These are phyloP conservation scores for Saturnispora dispora DNA, from an alignment of 805 yeast species.

Conservation along the genomic window DNA sequence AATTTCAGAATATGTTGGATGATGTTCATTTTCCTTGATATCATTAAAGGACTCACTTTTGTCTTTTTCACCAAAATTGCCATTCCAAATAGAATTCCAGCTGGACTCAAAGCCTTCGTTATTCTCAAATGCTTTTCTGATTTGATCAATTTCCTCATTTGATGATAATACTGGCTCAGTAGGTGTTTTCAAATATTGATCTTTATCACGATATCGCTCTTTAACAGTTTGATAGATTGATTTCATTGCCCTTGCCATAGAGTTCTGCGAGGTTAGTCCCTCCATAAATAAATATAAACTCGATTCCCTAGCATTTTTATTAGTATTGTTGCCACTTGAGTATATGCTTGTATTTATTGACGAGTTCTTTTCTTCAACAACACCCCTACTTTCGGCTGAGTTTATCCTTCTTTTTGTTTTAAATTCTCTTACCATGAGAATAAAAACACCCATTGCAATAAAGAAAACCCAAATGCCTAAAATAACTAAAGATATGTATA, in stretches of 20 bases:
- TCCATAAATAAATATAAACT: background rate
- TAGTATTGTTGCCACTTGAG: background rate
- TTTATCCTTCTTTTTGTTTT: background rate
- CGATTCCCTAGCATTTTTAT: background rate
- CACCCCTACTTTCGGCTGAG: background rate
- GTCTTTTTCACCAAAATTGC: background rate
- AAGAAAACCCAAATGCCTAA: constrained; percentile 42
- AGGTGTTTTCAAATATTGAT: constrained; percentile 9
- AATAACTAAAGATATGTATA: constrained; percentile 37
- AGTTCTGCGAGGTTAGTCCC: background rate
- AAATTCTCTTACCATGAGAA: constrained; percentile 12
- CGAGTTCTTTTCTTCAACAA: background rate
- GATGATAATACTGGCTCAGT: constrained; percentile 2
- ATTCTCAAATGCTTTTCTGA: background rate
- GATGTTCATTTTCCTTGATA: background rate
- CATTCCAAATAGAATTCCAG: constrained; percentile 5
- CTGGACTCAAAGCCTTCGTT: background rate
- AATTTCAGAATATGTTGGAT: constrained; percentile 3
- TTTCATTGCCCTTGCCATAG: background rate
- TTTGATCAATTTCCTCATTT: background rate
- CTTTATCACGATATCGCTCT: constrained; percentile 5
- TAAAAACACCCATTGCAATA: constrained; percentile 18
- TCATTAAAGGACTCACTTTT: background rate
- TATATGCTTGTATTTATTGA: background rate
- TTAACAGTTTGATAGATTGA: constrained; percentile 6